Conservation (phyloP, 2,329 filamentous ascomycete species). For the Camillea tinctor region DNA sequence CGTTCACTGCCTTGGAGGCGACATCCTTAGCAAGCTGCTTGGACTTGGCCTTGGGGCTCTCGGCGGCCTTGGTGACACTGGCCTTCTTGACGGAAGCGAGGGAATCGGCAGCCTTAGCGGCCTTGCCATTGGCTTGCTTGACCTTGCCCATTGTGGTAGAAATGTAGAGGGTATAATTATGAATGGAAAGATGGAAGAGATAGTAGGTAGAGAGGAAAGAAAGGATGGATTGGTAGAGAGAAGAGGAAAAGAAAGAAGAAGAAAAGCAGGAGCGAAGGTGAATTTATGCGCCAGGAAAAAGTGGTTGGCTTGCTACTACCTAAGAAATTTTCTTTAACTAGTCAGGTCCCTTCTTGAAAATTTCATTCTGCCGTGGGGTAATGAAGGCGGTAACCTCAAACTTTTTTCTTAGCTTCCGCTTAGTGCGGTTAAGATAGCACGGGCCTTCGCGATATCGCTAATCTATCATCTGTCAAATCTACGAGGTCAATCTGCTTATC, state of each 20-base stretch:
- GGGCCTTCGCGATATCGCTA: neutral
- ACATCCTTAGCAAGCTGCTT: conserved; percentile 65
- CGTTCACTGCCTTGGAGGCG: conserved; percentile 45
- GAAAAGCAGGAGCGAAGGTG: conserved; percentile 9
- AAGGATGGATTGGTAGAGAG: conserved; percentile 1
- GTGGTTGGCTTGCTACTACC: conserved; percentile 18
- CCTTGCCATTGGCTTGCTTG: conserved; percentile 59
- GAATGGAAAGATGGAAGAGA: conserved; percentile 8
- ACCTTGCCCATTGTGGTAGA: conserved; percentile 63
- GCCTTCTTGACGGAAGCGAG: conserved; percentile 61
- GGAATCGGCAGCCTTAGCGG: conserved; percentile 50
- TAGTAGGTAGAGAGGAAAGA: conserved; percentile 4
- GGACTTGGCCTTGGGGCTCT: conserved; percentile 64
- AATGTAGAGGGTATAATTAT: conserved; percentile 15
- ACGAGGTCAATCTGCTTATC: too few relatives aligned
- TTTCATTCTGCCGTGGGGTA: conserved; percentile 28
- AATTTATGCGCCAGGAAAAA: conserved; percentile 22
- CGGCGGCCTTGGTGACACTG: conserved; percentile 65
- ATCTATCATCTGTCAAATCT: neutral
- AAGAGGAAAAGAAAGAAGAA: too few relatives aligned
- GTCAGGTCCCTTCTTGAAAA: conserved; percentile 21
- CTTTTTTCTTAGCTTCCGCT: conserved; percentile 3
- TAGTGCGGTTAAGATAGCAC: conserved; percentile 12
- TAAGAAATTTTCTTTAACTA: conserved; percentile 10
- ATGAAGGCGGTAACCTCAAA: conserved; percentile 30